Evolutionary conservation across 306 rosid genomes (phyloP).

Genomic region (Cicer yamashitae): DNA sequence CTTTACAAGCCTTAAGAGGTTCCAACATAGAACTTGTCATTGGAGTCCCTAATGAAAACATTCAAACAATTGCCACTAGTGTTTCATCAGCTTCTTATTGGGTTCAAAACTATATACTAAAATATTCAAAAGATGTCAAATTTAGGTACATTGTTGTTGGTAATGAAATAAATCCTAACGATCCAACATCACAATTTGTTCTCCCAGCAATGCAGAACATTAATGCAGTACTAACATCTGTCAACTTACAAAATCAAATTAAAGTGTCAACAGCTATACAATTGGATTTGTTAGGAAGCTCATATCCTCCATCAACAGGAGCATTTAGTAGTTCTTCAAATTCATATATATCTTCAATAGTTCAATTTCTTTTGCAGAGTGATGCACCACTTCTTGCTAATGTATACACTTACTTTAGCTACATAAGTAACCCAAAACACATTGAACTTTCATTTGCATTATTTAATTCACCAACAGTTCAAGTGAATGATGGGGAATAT

Average conservation of each 20-base stretch:
- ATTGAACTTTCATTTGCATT: no score
- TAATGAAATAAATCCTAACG: conserved; percentile 16
- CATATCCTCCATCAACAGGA: conserved; percentile 57
- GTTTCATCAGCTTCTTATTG: not conserved
- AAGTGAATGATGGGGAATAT: not conserved
- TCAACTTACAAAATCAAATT: conserved; percentile 47
- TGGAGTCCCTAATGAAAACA: no score
- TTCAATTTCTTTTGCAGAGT: conserved; percentile 47
- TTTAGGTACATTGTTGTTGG: conserved; percentile 15
- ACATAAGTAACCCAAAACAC: no score
- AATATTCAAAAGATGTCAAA: not conserved
- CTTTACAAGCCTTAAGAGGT: no score
- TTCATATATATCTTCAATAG: conserved; percentile 49
- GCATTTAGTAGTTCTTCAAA: conserved; percentile 39
- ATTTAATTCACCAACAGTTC: not conserved
- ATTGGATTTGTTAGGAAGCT: conserved; percentile 35
- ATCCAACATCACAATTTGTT: conserved; percentile 21
- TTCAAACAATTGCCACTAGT: not conserved
- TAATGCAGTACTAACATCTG: conserved; percentile 35
- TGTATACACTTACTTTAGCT: no score
- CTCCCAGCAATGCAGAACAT: conserved; percentile 51
- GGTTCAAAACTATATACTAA: not conserved
- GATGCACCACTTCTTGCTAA: conserved; percentile 62
- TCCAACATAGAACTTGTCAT: no score
- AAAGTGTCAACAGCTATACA: conserved; percentile 64